Evolutionary conservation across 345 rosid genomes (phyloP).

Genomic region (Anacardium occidentale): DNA sequence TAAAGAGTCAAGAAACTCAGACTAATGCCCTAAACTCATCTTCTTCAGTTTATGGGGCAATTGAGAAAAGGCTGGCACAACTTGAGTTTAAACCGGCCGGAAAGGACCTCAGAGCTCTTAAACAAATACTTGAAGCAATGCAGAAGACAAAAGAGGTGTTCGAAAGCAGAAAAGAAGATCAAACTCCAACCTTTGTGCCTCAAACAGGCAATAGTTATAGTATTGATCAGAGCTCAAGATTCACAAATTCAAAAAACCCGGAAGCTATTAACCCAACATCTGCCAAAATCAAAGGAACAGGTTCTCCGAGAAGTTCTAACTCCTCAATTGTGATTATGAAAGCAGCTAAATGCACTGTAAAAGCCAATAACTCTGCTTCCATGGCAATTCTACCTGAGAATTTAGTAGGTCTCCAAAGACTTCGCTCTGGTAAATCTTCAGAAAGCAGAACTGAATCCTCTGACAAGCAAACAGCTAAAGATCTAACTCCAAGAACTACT

Average conservation of each 20-base stretch:
- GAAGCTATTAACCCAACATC: slow-evolving; percentile 34
- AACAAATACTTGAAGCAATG: slow-evolving; percentile 84
- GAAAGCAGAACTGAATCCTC: slow-evolving; percentile 35
- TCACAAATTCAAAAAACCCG: slow-evolving; percentile 18
- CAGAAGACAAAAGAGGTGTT: slow-evolving; percentile 53
- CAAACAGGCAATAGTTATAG: slow-evolving; percentile 25
- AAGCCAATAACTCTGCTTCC: slow-evolving; percentile 29
- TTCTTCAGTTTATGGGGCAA: slow-evolving; percentile 67
- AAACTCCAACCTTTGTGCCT: slow-evolving; percentile 26
- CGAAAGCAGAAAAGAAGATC: slow-evolving; percentile 42
- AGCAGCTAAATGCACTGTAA: slow-evolving; percentile 44
- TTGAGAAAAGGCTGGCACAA: slow-evolving; percentile 74
- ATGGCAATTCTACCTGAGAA: slow-evolving; percentile 27
- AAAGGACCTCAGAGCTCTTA: slow-evolving; percentile 84
- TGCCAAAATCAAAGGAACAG: slow-evolving; percentile 34
- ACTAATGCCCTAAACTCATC: slow-evolving; percentile 31
- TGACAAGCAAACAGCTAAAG: slow-evolving; percentile 46
- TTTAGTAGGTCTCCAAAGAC: slow-evolving; percentile 33
- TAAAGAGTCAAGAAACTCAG: slow-evolving; percentile 28
- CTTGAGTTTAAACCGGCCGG: slow-evolving; percentile 72
- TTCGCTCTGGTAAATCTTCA: slow-evolving; percentile 33
- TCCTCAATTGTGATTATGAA: slow-evolving; percentile 56
- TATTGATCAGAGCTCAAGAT: slow-evolving; percentile 33
- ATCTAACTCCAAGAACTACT: slow-evolving; percentile 40
- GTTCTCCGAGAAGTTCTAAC: slow-evolving; percentile 41